Evolutionary conservation across 1,139 yeast species (phyloP), one percentile per base, ranked within the genome.

Genomic region (Pichia sp.): DNA sequence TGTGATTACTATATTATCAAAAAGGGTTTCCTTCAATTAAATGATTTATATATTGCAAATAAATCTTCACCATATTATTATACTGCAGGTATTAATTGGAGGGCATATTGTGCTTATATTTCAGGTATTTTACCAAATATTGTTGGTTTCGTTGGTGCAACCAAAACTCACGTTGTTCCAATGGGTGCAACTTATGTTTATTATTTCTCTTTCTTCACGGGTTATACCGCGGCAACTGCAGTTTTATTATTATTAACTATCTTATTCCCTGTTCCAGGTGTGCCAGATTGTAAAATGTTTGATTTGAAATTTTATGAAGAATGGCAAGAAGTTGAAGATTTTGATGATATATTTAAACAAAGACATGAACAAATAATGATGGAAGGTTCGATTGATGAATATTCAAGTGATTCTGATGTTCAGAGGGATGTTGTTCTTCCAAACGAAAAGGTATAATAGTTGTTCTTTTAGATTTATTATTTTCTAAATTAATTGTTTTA

Each of bases 141-240:
- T 61, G 89, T 86, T 41, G 96, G 96, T 3, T 89, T 89, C 62
- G 95, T 87, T 30, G 96, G 96, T 56, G 90, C 69, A 25, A 67
- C 70, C 1, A 59, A 62, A 33, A 66, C 70, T 11, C 69, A 77
- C 42, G 62, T 62, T 13, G 91, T 89, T n/a, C 95, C 95, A 11
- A 73, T 76, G 52, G 96, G 95, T 31, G 96, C 96, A 3, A 77
- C 81, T 45, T 73, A 80, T 55, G 77, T 89, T 44, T 89, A 87
- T 72, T 73, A 83, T 56, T 69, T 89, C 60, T 84, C 83, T 67
- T 89, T 84, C 71, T 81, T 87, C 63, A 76, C 83, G 57, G 96
- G 96, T 1, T 87, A 84, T 69, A 64, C 79, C 46, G 68, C 80
- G 11, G 76, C 95, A 1, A 74, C 75, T 57, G 44, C 74, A 1